Evolutionary conservation across 768 basidiomycete species (phyloP), one percentile per base, ranked within the genome.

Genomic region (Jaapia argillacea): DNA sequence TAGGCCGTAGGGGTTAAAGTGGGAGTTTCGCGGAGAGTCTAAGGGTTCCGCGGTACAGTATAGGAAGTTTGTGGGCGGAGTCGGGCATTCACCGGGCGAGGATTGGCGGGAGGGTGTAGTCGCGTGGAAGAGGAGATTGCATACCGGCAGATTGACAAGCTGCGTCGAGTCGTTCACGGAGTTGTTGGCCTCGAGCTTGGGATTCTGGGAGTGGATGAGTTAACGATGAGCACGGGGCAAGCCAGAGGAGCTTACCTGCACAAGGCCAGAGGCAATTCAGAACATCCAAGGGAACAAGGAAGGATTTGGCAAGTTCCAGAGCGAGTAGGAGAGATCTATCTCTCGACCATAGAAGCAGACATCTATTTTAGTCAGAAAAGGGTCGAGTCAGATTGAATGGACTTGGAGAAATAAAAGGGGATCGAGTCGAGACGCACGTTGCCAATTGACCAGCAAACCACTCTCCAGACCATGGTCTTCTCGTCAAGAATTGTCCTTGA

Each of bases 401-500:
- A 12, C 18, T 10, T n/a, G n/a, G n/a, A n/a, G n/a, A n/a, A n/a
- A n/a, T n/a, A n/a, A n/a, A n/a, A n/a, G n/a, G n/a, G n/a, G n/a
- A n/a, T n/a, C n/a, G n/a, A 4, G 4, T 16, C 6, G 22, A 21
- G 5, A 60, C 76, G 31, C 52, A 81, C 81, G 77, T 74, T 0
- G 73, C 68, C 4, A 83, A 65, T 50, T 82, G 82, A 47, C 74
- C 79, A 24, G 74, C 65, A 49, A 83, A 83, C 85, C 85, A 87
- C 36, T 70, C 69, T 43, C 77, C 72, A 51, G 81, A 75, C 58
- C 75, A 85, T 1, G 85, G 85, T 0, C 82, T 73, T 22, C 83
- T 68, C 16, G 77, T 74, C 24, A 87, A 64, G 51, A 77, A 62
- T 46, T 80, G 67, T 0, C 70, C 75, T 26, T 74, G 67, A 3